Percentiles rank a stretch among this genome's conserved stretches.
Conservation (phyloP, 495 filamentous ascomycete species). For the Cercophora scortea region DNA sequence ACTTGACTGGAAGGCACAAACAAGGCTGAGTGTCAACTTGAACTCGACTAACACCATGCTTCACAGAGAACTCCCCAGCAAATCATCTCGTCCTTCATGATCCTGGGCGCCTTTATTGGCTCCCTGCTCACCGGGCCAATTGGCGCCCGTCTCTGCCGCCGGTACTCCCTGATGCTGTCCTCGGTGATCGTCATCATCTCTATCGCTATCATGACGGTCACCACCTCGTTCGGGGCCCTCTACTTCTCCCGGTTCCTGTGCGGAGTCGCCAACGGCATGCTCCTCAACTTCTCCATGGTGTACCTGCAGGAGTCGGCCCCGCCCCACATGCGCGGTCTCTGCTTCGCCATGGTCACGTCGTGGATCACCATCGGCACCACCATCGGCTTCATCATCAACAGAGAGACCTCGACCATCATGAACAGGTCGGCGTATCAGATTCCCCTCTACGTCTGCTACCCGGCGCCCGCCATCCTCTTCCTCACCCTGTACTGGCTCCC, state of each 20-base stretch:
- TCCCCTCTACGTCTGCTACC: conserved; percentile 44
- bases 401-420: conserved; percentile 34
- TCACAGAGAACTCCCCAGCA: conserved; percentile 32
- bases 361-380: conserved; percentile 39
- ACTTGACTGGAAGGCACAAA: no score
- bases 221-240: conserved; percentile 35
- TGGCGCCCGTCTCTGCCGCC: conserved; percentile 34
- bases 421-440: conserved; percentile 40
- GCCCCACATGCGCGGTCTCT: conserved; percentile 36
- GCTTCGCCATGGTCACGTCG: conserved; percentile 27
- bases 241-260: conserved; percentile 42
- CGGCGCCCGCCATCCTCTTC: conserved; percentile 39
- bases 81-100: conserved; percentile 44
- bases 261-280: conserved; percentile 41
- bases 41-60: no score
- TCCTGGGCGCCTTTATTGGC: conserved; percentile 42
- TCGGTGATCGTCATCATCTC: conserved; percentile 33
- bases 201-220: conserved; percentile 42
- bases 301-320: conserved; percentile 41
- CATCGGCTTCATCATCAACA: conserved; percentile 47
- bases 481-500: conserved; percentile 46
- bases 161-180: conserved; percentile 32
- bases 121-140: conserved; percentile 41
- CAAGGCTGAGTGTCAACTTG: no score
- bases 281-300: conserved; percentile 46